Percentiles rank a stretch among this genome's conserved stretches.
Conservation (phyloP, 768 basidiomycete genomes). For the Tricholoma flavovirens region DNA sequence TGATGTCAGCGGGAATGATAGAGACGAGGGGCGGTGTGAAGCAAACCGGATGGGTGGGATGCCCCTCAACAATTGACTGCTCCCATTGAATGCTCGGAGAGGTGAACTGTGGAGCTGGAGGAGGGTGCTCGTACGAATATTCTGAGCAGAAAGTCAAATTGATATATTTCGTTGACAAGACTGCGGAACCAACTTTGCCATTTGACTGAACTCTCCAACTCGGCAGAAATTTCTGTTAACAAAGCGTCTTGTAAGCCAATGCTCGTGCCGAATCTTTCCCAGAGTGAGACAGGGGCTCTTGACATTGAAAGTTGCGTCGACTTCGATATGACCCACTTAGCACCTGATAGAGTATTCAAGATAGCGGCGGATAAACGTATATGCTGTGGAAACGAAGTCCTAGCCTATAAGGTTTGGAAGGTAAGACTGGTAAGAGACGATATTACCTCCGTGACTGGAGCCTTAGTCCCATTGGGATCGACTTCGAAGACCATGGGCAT, state of each 20-base stretch:
- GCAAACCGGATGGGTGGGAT: conserved; percentile 53
- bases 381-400: conserved; percentile 22
- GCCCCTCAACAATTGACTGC: conserved; percentile 55
- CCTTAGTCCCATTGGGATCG: conserved; percentile 1
- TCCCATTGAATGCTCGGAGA: conserved; percentile 55
- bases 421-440: background rate
- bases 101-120: conserved; percentile 35
- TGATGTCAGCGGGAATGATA: background rate
- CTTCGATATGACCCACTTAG: conserved; percentile 22
- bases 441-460: conserved; percentile 9
- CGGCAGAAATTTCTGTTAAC: conserved; percentile 36
- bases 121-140: conserved; percentile 46
- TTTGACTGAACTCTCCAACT: conserved; percentile 44
- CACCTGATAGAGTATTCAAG: conserved; percentile 17
- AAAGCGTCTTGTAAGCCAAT: conserved; percentile 29
- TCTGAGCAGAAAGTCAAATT: conserved; percentile 18
- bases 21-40: background rate
- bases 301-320: conserved; percentile 20
- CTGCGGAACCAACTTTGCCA: conserved; percentile 42
- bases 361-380: conserved; percentile 20
- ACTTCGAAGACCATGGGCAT: conserved; percentile 35
- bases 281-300: conserved; percentile 34
- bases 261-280: conserved; percentile 36
- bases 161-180: background rate
- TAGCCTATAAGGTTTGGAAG: background rate